Conservation (phyloP, 2,329 filamentous ascomycete species). For the Cladosporium sp. region DNA sequence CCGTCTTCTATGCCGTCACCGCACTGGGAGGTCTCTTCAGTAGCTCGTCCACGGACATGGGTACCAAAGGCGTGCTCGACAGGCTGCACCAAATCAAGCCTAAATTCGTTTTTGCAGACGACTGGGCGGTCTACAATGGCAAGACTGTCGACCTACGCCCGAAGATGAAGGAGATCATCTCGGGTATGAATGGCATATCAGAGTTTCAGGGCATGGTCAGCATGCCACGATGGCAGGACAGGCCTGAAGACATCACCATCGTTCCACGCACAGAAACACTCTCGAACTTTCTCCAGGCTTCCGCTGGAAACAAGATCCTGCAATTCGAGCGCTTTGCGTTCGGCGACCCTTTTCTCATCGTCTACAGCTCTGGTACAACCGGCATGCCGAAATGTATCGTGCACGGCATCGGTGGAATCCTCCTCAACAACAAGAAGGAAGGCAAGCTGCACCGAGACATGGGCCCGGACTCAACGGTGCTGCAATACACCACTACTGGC, state of each 20-base stretch:
- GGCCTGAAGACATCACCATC: conserved; percentile 50
- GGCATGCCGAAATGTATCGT: conserved; percentile 82
- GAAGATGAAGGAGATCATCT: conserved; percentile 64
- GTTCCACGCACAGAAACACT: conserved; percentile 46
- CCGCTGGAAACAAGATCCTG: conserved; percentile 34
- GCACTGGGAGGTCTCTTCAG: conserved; percentile 71
- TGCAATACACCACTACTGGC: conserved; percentile 62
- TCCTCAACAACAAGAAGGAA: conserved; percentile 59
- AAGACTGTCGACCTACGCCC: conserved; percentile 63
- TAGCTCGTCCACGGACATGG: conserved; percentile 76
- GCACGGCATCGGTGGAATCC: conserved; percentile 62
- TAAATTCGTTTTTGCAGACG: conserved; percentile 77
- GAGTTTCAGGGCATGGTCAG: conserved; percentile 60
- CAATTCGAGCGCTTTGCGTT: conserved; percentile 60
- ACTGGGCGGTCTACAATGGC: conserved; percentile 72
- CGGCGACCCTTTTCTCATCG: conserved; percentile 66
- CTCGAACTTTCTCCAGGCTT: conserved; percentile 36
- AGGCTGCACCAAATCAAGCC: conserved; percentile 68
- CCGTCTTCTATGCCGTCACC: conserved; percentile 62
- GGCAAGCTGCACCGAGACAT: conserved; percentile 46
- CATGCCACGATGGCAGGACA: conserved; percentile 57
- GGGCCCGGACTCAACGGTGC: conserved; percentile 34
- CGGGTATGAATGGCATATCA: conserved; percentile 53
- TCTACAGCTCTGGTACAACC: conserved; percentile 72
- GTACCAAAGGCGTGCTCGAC: conserved; percentile 69